Percentiles rank a stretch among this genome's conserved stretches.
Evolutionary conservation across 768 basidiomycete species (phyloP).

Genomic region (Panaeolus cyanescens): DNA sequence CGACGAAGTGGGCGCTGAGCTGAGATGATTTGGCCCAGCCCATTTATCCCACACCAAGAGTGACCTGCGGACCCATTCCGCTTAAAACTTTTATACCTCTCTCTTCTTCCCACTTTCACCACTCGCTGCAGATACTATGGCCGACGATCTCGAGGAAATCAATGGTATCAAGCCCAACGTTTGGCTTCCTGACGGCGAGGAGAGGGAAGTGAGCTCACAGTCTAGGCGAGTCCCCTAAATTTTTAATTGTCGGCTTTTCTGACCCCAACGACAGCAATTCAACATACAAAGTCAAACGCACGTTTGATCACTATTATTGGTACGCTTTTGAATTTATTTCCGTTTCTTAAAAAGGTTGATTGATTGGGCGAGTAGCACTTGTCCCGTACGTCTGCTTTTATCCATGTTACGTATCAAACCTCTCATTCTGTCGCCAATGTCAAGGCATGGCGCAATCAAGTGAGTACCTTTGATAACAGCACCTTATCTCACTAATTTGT

Average conservation of each 20-base stretch:
- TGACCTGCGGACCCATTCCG: not conserved
- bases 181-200: conserved; percentile 46
- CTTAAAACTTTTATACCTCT: not conserved
- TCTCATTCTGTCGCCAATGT: conserved; percentile 16
- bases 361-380: conserved; percentile 20
- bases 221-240: conserved; percentile 25
- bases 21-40: not conserved
- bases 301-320: conserved; percentile 43
- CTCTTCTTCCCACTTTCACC: not conserved
- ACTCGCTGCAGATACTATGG: conserved; percentile 13
- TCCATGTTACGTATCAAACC: not conserved
- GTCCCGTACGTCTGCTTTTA: conserved; percentile 23
- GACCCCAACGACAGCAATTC: conserved; percentile 32
- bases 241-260: conserved; percentile 43
- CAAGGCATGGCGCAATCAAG: conserved; percentile 32
- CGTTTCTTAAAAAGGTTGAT: not conserved
- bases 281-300: conserved; percentile 44
- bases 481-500: not conserved
- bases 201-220: conserved; percentile 44
- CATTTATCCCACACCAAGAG: not conserved
- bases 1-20: not conserved
- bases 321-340: conserved; percentile 11
- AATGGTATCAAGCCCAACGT: conserved; percentile 53
- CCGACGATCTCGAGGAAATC: conserved; percentile 53
- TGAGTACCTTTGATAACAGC: not conserved